These are phyloP conservation scores for maize (Zea mays) DNA, from an alignment of 176 grass and related monocot species.

Conservation along the genomic window Zm-B73-REFERENCE-NAM-5.0 NC_050102.1:2035001-2035500, in stretches of 20 bases:
- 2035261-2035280: slow-evolving; percentile 58
- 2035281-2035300: slow-evolving; percentile 36
- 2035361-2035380: slow-evolving; percentile 50
- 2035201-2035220: slow-evolving; percentile 53
- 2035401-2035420: slow-evolving; percentile 48
- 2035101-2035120: slow-evolving; percentile 19
- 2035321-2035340: slow-evolving; percentile 37
- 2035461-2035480: slow-evolving; percentile 51
- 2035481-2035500: slow-evolving; percentile 89
- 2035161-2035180: slow-evolving; percentile 70
- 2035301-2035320: slow-evolving; percentile 13
- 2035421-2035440: slow-evolving; percentile 50
- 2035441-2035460: slow-evolving; percentile 53
- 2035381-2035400: slow-evolving; percentile 45
- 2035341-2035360: slow-evolving; percentile 61
- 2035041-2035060: slow-evolving; percentile 93
- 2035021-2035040: slow-evolving; percentile 68
- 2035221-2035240: slow-evolving; percentile 83
- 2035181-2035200: slow-evolving; percentile 52
- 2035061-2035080: slow-evolving; percentile 64
- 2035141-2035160: slow-evolving; percentile 19
- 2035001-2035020: slow-evolving; percentile 78
- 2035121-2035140: slow-evolving; percentile 28
- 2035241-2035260: slow-evolving; percentile 77
- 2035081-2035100: slow-evolving; percentile 53